A percentile compares a stretch with the other conserved stretches of the same genome.
phyloP scores from a whole-genome alignment of 306 rosid species.

The Vachellia pachyceras region DNA sequence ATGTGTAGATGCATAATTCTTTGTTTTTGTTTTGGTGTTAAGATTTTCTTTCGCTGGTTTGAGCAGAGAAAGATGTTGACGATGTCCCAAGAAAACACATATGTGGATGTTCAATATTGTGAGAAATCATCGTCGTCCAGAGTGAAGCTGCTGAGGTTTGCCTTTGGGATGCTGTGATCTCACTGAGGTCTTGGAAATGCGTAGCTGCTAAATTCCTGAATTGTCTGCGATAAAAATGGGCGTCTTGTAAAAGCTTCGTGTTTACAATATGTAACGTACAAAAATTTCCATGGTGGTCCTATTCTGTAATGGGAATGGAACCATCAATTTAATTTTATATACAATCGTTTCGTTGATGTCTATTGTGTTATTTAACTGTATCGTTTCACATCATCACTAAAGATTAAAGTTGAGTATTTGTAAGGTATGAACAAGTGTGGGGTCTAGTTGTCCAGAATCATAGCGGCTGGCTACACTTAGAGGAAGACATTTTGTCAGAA shows the following conservation, averaged over 20 bases:
- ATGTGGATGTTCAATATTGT: conserved; percentile 85
- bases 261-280: conserved; percentile 6
- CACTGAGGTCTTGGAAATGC: conserved; percentile 41
- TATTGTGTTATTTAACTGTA: neutral
- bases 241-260: conserved; percentile 36
- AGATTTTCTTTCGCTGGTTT: conserved; percentile 21
- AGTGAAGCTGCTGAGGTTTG: conserved; percentile 50
- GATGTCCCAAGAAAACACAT: conserved; percentile 67
- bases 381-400: neutral
- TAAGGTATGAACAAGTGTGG: neutral
- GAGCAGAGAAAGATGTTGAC: conserved; percentile 78
- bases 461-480: neutral
- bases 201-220: conserved; percentile 55
- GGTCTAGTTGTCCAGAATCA: neutral
- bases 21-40: neutral
- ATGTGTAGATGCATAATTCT: neutral
- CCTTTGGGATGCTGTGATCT: conserved; percentile 45
- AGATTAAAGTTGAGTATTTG: neutral
- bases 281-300: conserved; percentile 26
- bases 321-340: conserved; percentile 24
- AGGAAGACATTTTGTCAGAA: conserved; percentile 9
- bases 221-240: conserved; percentile 51
- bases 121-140: conserved; percentile 36
- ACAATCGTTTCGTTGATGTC: conserved; percentile 5
- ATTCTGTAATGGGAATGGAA: conserved; percentile 3